Evolutionary conservation across 2,329 filamentous ascomycete species (phyloP).

Genomic region (Emydomyces testavorans): DNA sequence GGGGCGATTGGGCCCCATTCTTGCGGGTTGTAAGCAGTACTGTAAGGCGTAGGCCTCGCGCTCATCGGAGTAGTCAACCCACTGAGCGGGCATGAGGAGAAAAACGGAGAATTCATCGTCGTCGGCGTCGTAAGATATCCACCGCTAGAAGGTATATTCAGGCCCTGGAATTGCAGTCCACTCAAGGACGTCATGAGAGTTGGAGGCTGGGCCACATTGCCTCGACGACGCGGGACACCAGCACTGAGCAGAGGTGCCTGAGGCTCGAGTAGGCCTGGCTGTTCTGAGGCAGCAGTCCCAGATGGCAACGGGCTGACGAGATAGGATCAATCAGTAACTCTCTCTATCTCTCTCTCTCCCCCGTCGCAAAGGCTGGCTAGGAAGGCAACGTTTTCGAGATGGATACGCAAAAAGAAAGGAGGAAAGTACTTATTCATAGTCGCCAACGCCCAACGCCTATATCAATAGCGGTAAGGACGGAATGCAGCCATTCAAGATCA

Average conservation of each 20-base stretch:
- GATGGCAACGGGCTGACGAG: slow-evolving; percentile 11
- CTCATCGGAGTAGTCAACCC: slow-evolving; percentile 31
- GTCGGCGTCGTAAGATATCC: slow-evolving; percentile 20
- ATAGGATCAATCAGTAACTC: slow-evolving; percentile 6
- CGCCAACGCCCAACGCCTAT: background rate
- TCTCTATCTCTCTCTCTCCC: background rate
- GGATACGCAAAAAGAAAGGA: slow-evolving; percentile 5
- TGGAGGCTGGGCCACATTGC: slow-evolving; percentile 34
- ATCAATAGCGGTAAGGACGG: background rate
- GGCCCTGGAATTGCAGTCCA: slow-evolving; percentile 29
- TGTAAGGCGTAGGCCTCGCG: slow-evolving; percentile 33
- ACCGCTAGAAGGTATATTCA: slow-evolving; percentile 22
- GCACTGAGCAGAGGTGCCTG: slow-evolving; percentile 21
- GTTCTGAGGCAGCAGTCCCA: slow-evolving; percentile 9
- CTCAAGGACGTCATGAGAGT: slow-evolving; percentile 33
- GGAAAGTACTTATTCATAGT: slow-evolving; percentile 16
- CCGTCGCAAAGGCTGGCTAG: no score
- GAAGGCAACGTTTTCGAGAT: no score
- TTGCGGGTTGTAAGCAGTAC: slow-evolving; percentile 39
- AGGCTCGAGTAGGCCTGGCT: slow-evolving; percentile 14
- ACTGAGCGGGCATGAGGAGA: slow-evolving; percentile 25
- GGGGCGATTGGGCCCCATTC: slow-evolving; percentile 36
- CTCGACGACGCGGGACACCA: slow-evolving; percentile 31
- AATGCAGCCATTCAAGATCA: slow-evolving; percentile 7
- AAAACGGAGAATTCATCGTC: slow-evolving; percentile 26